Evolutionary conservation across 495 filamentous ascomycete genomes (phyloP).

Genomic region (Penicillium chermesinum): DNA sequence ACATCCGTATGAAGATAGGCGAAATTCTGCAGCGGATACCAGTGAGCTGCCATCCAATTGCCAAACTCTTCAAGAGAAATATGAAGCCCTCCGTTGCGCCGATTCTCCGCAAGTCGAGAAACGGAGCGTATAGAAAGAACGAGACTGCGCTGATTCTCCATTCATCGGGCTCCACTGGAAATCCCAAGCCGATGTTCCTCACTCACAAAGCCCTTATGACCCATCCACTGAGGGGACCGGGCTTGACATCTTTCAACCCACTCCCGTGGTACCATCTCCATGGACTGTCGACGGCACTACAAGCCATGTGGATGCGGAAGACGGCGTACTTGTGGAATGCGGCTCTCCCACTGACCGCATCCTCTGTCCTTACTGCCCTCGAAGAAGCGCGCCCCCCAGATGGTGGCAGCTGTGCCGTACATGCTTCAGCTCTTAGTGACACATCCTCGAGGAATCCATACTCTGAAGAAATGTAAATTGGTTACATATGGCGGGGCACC

Average conservation of each 20-base stretch:
- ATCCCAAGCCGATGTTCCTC: slow-evolving; percentile 48
- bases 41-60: slow-evolving; percentile 31
- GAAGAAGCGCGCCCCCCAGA: slow-evolving; percentile 43
- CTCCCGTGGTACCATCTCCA: slow-evolving; percentile 54
- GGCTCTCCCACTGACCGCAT: slow-evolving; percentile 49
- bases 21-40: slow-evolving; percentile 34
- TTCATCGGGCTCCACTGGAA: slow-evolving; percentile 55
- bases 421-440: slow-evolving; percentile 51
- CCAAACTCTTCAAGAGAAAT: slow-evolving; percentile 9
- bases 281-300: slow-evolving; percentile 41
- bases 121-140: slow-evolving; percentile 23
- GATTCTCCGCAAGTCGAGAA: slow-evolving; percentile 29
- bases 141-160: slow-evolving; percentile 47
- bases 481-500: slow-evolving; percentile 50
- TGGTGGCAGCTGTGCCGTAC: slow-evolving; percentile 53
- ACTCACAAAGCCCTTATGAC: slow-evolving; percentile 39
- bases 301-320: slow-evolving; percentile 50
- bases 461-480: slow-evolving; percentile 38
- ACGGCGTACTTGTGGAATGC: slow-evolving; percentile 48
- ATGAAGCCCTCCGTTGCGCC: slow-evolving; percentile 25
- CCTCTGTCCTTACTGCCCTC: slow-evolving; percentile 42
- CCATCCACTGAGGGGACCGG: slow-evolving; percentile 27
- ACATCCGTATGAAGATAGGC: slow-evolving; percentile 37
- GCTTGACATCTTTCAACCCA: slow-evolving; percentile 47
- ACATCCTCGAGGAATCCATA: slow-evolving; percentile 40